These are phyloP conservation scores for Dryadomyces quercivorus DNA, from an alignment of 2,329 filamentous ascomycete genomes.

Conservation along the genomic window DNA sequence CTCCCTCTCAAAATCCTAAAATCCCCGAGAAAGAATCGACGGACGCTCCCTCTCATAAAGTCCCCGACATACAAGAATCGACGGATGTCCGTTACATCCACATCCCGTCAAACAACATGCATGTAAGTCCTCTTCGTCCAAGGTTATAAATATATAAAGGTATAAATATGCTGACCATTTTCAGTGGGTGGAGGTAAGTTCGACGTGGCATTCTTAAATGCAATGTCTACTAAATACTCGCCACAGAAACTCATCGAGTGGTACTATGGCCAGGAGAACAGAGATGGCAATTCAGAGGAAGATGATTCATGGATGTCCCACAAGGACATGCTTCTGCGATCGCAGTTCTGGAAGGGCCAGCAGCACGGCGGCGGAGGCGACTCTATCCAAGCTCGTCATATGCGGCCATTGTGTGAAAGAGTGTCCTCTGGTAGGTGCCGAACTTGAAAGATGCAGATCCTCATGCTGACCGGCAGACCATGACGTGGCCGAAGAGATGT, in stretches of 20 bases:
- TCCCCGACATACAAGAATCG: neutral
- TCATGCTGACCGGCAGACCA: neutral
- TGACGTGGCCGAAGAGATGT: neutral
- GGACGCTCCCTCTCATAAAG: too few species aligned
- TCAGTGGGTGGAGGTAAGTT: conserved; percentile 13
- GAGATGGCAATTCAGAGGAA: too few species aligned
- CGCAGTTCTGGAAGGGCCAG: conserved; percentile 22
- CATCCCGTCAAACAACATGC: conserved; percentile 14
- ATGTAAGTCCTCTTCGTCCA: conserved; percentile 5
- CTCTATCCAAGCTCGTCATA: conserved; percentile 22
- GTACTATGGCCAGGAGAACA: conserved; percentile 11
- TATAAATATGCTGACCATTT: neutral
- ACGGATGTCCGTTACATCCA: conserved; percentile 11
- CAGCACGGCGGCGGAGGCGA: conserved; percentile 15
- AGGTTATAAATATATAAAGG: too few species aligned
- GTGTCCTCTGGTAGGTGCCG: conserved; percentile 17
- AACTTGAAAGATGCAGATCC: neutral
- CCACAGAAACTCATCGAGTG: conserved; percentile 14
- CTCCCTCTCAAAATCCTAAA: too few species aligned
- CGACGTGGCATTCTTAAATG: neutral
- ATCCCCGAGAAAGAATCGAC: neutral
- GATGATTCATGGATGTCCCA: conserved; percentile 4
- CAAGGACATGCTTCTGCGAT: conserved; percentile 17
- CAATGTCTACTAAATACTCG: neutral
- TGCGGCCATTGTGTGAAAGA: conserved; percentile 21